These are phyloP conservation scores for Globisporangium paddicum DNA, from an alignment of 352 stramenopile genomes.

Conservation along the genomic window DNA sequence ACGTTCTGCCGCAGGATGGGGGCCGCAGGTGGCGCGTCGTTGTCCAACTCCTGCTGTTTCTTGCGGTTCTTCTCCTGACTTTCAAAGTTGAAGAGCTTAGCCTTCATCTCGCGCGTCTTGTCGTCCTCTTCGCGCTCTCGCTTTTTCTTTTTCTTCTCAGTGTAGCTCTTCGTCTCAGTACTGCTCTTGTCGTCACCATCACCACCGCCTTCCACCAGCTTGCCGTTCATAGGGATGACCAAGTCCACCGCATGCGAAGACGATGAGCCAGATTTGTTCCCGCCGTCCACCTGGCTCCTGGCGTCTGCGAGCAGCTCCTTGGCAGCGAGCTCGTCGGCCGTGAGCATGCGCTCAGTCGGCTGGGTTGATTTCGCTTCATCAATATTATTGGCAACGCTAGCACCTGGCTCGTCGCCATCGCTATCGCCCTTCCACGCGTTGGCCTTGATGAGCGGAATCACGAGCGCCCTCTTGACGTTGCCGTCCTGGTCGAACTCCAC, in stretches of 20 bases:
- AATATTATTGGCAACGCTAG: not conserved
- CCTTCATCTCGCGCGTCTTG: slow-evolving; percentile 18
- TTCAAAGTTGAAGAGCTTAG: slow-evolving; percentile 36
- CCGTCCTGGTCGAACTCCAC: slow-evolving; percentile 22
- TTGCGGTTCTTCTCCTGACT: slow-evolving; percentile 17
- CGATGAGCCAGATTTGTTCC: not conserved
- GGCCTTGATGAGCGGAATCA: slow-evolving; percentile 66
- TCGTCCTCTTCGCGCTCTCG: not conserved
- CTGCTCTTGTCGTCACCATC: not conserved
- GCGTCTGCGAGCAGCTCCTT: slow-evolving; percentile 35
- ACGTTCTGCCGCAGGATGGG: slow-evolving; percentile 75
- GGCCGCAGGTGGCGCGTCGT: slow-evolving; percentile 6
- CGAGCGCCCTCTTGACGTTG: slow-evolving; percentile 29
- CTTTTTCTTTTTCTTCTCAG: not conserved
- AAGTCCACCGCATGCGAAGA: slow-evolving; percentile 19
- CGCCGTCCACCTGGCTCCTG: slow-evolving; percentile 10
- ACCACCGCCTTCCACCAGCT: not conserved
- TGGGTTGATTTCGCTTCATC: slow-evolving; percentile 6
- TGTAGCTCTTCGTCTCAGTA: not conserved
- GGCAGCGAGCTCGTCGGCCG: slow-evolving; percentile 35
- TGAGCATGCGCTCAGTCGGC: slow-evolving; percentile 5
- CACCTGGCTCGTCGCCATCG: not conserved
- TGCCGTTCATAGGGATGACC: slow-evolving; percentile 46
- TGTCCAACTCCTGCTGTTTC: slow-evolving; percentile 11
- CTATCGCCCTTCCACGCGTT: slow-evolving; percentile 39